phyloP scores from a whole-genome alignment of 352 stramenopile genomes.

The Pythium grandisporangium region DNA sequence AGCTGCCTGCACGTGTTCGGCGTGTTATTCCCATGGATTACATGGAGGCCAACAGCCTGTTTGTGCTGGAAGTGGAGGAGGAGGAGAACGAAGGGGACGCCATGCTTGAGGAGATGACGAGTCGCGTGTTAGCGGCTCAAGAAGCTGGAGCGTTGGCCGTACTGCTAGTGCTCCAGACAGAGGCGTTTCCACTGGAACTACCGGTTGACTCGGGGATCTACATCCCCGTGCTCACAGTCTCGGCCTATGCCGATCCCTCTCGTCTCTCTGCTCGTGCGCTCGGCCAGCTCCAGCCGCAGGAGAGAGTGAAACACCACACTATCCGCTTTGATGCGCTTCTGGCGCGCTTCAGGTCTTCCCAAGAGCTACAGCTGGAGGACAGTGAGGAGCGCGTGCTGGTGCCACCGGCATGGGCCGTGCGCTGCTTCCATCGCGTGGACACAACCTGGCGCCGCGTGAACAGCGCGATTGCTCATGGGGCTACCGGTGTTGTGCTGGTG shows the following conservation, averaged over 20 bases:
- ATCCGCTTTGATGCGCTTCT: too few species aligned
- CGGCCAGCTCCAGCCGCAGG: too few species aligned
- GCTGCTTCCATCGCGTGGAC: slow-evolving; percentile 42
- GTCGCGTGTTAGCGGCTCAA: slow-evolving; percentile 46
- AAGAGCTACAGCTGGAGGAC: too few species aligned
- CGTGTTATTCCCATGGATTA: slow-evolving; percentile 12
- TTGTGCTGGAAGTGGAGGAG: slow-evolving; percentile 9
- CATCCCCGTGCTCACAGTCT: slow-evolving; percentile 62
- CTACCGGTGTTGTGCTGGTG: slow-evolving; percentile 35
- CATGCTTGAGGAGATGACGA: slow-evolving; percentile 17
- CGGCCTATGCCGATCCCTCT: too few species aligned
- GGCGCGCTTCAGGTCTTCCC: slow-evolving; percentile 1
- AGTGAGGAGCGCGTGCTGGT: neutral
- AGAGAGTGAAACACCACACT: too few species aligned
- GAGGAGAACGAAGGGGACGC: neutral
- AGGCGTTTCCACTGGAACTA: slow-evolving; percentile 47
- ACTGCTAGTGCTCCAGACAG: slow-evolving; percentile 43
- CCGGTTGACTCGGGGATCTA: slow-evolving; percentile 42
- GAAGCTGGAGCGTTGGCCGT: slow-evolving; percentile 44
- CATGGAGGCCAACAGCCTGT: slow-evolving; percentile 13
- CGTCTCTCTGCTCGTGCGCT: too few species aligned
- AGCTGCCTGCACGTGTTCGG: slow-evolving; percentile 6
- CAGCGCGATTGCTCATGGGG: slow-evolving; percentile 34
- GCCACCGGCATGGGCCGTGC: slow-evolving; percentile 16
- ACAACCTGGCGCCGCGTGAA: slow-evolving; percentile 21